These are phyloP conservation scores for Colletotrichum sp. DNA, from an alignment of 2,329 filamentous ascomycete genomes.

Conservation along the genomic window DNA sequence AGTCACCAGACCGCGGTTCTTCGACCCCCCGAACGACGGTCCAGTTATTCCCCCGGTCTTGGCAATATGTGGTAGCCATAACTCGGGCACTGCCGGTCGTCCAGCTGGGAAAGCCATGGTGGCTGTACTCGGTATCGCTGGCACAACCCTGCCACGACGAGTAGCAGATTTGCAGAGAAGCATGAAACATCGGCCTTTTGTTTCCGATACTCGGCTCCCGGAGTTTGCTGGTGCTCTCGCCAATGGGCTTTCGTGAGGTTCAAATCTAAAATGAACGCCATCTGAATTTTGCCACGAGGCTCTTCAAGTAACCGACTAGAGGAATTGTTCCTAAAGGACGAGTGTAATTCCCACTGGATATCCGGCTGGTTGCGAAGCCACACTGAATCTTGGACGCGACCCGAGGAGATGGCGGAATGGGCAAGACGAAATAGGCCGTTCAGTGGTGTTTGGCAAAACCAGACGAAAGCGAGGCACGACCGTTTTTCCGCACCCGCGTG, in stretches of 20 bases:
- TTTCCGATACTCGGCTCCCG: constrained; percentile 19
- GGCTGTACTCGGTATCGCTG: background rate
- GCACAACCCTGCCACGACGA: background rate
- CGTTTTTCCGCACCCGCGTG: background rate
- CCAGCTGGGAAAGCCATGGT: background rate
- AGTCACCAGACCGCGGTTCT: background rate
- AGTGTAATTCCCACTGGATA: background rate
- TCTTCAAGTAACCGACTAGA: background rate
- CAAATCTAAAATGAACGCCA: constrained; percentile 1
- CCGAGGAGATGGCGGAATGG: background rate
- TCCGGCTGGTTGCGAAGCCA: background rate
- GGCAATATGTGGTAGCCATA: background rate
- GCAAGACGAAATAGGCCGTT: background rate
- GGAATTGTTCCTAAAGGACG: background rate
- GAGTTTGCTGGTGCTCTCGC: background rate
- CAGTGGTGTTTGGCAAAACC: background rate
- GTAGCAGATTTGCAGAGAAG: background rate
- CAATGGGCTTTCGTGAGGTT: background rate
- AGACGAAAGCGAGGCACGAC: background rate
- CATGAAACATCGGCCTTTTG: constrained; percentile 14
- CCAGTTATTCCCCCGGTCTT: background rate
- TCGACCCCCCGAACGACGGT: background rate
- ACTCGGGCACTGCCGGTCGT: background rate
- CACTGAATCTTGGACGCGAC: background rate
- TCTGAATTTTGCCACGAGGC: constrained; percentile 5